Conservation (phyloP, 164 flowering plant species). For the Sextonia rubra region DNA sequence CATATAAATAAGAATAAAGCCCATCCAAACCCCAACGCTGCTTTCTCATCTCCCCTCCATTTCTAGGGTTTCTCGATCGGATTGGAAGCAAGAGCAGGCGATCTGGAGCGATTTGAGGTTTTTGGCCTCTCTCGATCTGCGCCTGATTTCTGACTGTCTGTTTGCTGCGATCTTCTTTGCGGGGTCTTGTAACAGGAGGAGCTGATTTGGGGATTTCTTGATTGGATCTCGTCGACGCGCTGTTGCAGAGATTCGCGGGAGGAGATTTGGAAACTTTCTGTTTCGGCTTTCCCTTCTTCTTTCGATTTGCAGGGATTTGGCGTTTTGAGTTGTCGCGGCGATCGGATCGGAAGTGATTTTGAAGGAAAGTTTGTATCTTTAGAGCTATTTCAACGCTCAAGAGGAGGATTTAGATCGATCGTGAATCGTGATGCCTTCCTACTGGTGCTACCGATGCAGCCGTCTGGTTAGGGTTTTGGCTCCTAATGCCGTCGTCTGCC, state of each 20-base stretch:
- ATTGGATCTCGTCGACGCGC: too few species aligned
- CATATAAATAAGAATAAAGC: too few species aligned
- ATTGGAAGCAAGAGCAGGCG: too few species aligned
- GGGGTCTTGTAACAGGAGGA: too few species aligned
- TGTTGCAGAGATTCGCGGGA: not conserved
- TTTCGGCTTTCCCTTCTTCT: not conserved
- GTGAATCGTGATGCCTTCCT: constrained; percentile 25
- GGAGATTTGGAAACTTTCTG: not conserved
- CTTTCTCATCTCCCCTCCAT: too few species aligned
- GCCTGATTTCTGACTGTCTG: too few species aligned
- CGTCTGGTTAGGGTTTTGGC: constrained; percentile 36
- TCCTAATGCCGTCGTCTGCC: constrained; percentile 37
- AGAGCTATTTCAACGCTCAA: not conserved
- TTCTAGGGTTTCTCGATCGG: too few species aligned
- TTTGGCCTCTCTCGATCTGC: too few species aligned
- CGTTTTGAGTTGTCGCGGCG: not conserved
- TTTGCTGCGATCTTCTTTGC: too few species aligned
- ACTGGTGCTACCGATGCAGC: constrained; percentile 75
- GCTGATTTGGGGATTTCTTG: too few species aligned
- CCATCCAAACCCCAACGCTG: too few species aligned
- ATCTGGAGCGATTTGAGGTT: too few species aligned
- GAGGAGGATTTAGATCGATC: not conserved
- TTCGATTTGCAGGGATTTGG: not conserved
- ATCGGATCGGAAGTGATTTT: not conserved
- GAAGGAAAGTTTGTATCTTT: constrained; percentile 10